Conservation (phyloP, 257 asterid species). For the Parsonsia alboflavescens region DNA sequence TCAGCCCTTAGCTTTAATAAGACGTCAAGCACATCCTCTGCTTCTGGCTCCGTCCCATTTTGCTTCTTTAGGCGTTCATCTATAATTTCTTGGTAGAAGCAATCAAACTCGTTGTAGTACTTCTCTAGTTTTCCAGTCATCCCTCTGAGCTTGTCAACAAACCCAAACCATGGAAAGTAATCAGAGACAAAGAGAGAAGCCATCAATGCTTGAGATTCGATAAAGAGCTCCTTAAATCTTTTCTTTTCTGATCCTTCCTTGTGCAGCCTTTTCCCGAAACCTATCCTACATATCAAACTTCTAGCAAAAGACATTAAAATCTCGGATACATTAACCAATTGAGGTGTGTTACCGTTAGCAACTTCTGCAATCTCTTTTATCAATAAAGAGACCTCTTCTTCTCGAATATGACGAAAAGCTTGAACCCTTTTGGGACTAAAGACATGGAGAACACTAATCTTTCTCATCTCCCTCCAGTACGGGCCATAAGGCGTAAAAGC, state of each 20-base stretch:
- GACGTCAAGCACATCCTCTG: background rate
- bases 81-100: background rate
- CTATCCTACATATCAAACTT: background rate
- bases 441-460: slow-evolving; percentile 1
- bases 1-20: background rate
- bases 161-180: background rate
- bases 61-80: background rate
- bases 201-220: background rate
- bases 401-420: background rate
- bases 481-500: background rate
- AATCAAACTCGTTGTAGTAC: background rate
- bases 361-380: background rate
- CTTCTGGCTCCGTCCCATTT: background rate
- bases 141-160: background rate
- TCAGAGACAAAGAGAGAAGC: background rate
- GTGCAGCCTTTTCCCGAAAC: background rate
- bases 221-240: background rate
- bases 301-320: background rate
- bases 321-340: background rate
- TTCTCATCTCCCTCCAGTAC: slow-evolving; percentile 1
- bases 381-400: background rate
- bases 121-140: background rate
- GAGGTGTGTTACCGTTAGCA: background rate
- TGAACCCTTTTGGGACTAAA: slow-evolving; percentile 1
- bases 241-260: background rate